A percentile compares a stretch with the other conserved stretches of the same genome.
These are phyloP conservation scores for Phytophthora cryptogea DNA, from an alignment of 352 stramenopile species.

Conservation along the genomic window DNA sequence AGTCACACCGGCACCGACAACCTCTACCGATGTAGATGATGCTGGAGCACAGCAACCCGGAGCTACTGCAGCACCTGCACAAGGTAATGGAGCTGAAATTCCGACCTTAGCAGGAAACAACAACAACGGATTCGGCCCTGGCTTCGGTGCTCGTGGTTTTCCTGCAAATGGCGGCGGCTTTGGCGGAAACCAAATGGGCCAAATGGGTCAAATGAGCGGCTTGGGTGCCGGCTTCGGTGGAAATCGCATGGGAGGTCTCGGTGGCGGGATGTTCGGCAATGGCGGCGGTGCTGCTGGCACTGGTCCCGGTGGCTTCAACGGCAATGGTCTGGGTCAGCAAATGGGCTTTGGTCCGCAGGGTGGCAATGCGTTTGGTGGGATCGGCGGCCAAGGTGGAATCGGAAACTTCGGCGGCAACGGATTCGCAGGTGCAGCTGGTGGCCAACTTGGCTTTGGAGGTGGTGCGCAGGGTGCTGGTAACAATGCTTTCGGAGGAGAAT, in stretches of 20 bases:
- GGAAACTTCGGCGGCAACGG: slow-evolving; percentile 1
- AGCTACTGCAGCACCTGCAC: background rate
- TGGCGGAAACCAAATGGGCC: slow-evolving; percentile 5
- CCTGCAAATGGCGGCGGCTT: slow-evolving; percentile 3
- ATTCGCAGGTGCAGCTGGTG: background rate
- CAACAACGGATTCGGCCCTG: slow-evolving; percentile 7
- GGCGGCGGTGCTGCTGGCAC: slow-evolving; percentile 2
- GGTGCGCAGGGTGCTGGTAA: background rate
- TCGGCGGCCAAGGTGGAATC: slow-evolving; percentile 7
- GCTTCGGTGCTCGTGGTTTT: slow-evolving; percentile 5
- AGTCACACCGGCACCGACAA: slow-evolving; percentile 27
- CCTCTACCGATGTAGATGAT: background rate
- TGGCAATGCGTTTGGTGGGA: slow-evolving; percentile 8
- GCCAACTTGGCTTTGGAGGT: slow-evolving; percentile 4
- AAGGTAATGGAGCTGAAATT: background rate
- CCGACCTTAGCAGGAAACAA: background rate
- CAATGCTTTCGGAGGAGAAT: background rate
- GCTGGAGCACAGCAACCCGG: slow-evolving; percentile 13
- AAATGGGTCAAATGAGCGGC: background rate
- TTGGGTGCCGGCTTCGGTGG: slow-evolving; percentile 12
- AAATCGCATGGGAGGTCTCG: slow-evolving; percentile 13
- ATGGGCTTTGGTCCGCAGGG: slow-evolving; percentile 17
- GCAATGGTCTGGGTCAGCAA: slow-evolving; percentile 4
- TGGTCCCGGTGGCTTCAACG: slow-evolving; percentile 2
- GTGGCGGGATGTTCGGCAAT: slow-evolving; percentile 10